Conservation (phyloP, 2,329 filamentous ascomycete species). For the Talaromyces sp. region DNA sequence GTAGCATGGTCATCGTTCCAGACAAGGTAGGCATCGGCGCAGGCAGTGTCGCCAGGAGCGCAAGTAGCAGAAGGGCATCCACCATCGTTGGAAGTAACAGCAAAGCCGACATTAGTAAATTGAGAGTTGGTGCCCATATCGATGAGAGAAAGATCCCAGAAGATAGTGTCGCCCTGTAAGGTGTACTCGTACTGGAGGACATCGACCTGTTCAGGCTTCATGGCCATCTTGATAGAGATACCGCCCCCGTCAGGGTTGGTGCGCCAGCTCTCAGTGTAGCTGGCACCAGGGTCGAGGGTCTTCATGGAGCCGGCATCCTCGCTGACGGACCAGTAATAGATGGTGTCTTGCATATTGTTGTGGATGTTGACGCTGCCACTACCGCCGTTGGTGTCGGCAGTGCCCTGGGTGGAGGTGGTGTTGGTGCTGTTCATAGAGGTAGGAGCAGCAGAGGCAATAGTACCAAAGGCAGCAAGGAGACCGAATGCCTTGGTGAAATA, state of each 20-base stretch:
- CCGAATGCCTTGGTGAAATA: constrained; percentile 16
- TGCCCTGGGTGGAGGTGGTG: constrained; percentile 23
- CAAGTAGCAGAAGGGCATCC: constrained; percentile 38
- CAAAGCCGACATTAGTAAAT: constrained; percentile 36
- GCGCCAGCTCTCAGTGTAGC: constrained; percentile 34
- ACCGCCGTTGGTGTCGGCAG: constrained; percentile 25
- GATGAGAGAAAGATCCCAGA: constrained; percentile 41
- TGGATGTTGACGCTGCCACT: constrained; percentile 30
- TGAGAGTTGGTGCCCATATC: constrained; percentile 31
- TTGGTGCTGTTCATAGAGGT: constrained; percentile 20
- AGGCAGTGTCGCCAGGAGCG: constrained; percentile 33
- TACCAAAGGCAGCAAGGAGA: constrained; percentile 11
- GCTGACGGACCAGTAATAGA: constrained; percentile 43
- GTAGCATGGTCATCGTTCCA: constrained; percentile 42
- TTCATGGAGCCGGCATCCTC: constrained; percentile 33
- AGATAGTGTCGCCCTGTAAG: constrained; percentile 30
- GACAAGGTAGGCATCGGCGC: constrained; percentile 39
- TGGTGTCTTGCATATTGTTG: constrained; percentile 35
- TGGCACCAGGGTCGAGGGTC: constrained; percentile 33
- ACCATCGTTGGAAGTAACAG: constrained; percentile 28
- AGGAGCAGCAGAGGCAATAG: constrained; percentile 16
- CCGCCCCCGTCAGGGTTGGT: constrained; percentile 39
- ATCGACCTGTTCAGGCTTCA: constrained; percentile 29
- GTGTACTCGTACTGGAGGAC: constrained; percentile 46
- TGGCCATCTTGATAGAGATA: constrained; percentile 43